Evolutionary conservation across 2,329 filamentous ascomycete species (phyloP).

Genomic region (Aspergillus amoenus): DNA sequence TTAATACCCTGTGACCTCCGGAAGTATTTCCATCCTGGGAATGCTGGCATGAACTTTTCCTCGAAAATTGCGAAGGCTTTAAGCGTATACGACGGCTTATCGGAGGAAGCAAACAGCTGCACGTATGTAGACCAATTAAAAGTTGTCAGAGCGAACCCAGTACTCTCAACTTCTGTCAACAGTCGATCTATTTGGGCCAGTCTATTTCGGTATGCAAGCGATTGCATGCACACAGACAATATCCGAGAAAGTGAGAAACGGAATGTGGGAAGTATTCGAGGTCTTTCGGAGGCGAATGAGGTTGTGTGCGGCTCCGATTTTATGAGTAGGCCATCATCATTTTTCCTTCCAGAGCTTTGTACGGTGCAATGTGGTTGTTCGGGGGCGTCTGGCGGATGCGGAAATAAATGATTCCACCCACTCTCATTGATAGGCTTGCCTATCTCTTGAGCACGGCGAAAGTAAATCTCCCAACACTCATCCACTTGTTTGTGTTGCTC

Average conservation of each 20-base stretch:
- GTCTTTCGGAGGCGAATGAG: background rate
- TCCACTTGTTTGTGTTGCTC: constrained; percentile 61
- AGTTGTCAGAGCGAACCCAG: constrained; percentile 73
- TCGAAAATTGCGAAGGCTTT: constrained; percentile 74
- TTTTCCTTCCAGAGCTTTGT: background rate
- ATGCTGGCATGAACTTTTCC: constrained; percentile 71
- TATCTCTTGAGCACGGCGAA: constrained; percentile 52
- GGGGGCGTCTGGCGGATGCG: background rate
- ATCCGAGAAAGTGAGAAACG: constrained; percentile 51
- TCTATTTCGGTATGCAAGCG: constrained; percentile 54
- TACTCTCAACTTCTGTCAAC: constrained; percentile 56
- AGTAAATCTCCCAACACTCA: constrained; percentile 64
- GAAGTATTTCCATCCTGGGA: constrained; percentile 67
- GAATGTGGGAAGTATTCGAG: constrained; percentile 37
- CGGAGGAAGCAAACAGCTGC: constrained; percentile 62
- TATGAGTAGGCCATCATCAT: background rate
- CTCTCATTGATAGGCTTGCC: constrained; percentile 37
- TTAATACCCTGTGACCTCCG: constrained; percentile 33
- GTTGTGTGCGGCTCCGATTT: background rate
- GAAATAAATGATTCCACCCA: constrained; percentile 8
- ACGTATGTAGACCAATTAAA: constrained; percentile 80
- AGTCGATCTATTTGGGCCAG: constrained; percentile 52
- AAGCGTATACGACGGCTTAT: constrained; percentile 53
- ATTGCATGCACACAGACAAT: constrained; percentile 53
- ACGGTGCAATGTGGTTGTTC: constrained; percentile 10